Evolutionary conservation across 116 monocot genomes (phyloP).

Genomic region (Dioscorea cayenensis): DNA sequence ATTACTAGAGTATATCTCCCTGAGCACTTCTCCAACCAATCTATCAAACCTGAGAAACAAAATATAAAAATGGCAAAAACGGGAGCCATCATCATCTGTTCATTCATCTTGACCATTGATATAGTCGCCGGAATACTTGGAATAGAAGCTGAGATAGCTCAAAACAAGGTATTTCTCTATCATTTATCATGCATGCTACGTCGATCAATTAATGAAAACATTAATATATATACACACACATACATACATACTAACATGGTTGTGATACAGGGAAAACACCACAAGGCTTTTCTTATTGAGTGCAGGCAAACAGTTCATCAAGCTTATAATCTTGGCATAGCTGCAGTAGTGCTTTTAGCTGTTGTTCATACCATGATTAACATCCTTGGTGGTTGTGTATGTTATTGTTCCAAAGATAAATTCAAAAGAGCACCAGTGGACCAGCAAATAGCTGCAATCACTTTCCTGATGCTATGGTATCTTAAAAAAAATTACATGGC

Average conservation of each 20-base stretch:
- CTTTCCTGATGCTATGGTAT: conserved; percentile 69
- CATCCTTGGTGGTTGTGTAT: conserved; percentile 65
- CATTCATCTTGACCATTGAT: conserved; percentile 44
- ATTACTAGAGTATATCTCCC: conserved; percentile 1
- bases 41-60: too few relatives aligned
- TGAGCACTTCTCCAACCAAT: neutral
- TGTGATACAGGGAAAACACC: conserved; percentile 47
- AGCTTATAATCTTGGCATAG: conserved; percentile 69
- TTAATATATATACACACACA: neutral
- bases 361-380: conserved; percentile 52
- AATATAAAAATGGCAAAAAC: neutral
- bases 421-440: conserved; percentile 29
- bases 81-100: conserved; percentile 27
- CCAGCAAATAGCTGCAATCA: conserved; percentile 38
- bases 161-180: conserved; percentile 41
- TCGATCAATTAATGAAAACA: neutral
- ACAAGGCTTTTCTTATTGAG: conserved; percentile 63
- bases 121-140: conserved; percentile 52
- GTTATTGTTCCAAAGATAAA: conserved; percentile 44
- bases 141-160: conserved; percentile 58
- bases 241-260: neutral
- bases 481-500: neutral
- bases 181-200: neutral
- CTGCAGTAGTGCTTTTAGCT: conserved; percentile 60
- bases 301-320: conserved; percentile 69